A percentile compares a stretch with the other conserved stretches of the same genome.
Evolutionary conservation across 257 asterid species (phyloP).

Genomic region (Solanum pennellii): DNA sequence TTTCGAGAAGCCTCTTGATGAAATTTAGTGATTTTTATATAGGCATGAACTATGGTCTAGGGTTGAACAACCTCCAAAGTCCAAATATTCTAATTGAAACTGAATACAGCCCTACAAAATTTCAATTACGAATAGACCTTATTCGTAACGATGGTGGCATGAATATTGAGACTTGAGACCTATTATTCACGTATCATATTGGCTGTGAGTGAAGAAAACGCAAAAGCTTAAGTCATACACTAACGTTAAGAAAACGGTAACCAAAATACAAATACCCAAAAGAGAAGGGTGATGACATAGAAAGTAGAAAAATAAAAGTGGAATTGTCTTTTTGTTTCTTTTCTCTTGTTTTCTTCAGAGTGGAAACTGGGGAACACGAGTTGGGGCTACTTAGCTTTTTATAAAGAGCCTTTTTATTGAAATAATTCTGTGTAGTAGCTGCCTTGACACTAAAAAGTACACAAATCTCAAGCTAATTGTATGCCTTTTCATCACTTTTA

Average conservation of each 20-base stretch:
- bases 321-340: neutral
- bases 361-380: neutral
- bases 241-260: neutral
- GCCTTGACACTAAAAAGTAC: neutral
- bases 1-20: fast-evolving
- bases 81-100: too few relatives aligned
- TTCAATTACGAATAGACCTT: too few relatives aligned
- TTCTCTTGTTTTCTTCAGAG: neutral
- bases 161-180: neutral
- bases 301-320: neutral
- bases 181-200: neutral
- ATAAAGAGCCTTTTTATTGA: neutral
- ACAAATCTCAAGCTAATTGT: neutral
- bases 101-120: too few relatives aligned
- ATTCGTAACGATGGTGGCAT: neutral
- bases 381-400: neutral
- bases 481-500: neutral
- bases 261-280: neutral
- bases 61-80: too few relatives aligned
- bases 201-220: neutral
- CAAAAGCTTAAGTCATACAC: neutral
- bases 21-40: too few relatives aligned
- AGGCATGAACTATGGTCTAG: too few relatives aligned
- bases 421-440: neutral
- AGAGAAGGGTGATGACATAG: neutral